phyloP scores from a whole-genome alignment of 2,329 filamentous ascomycete genomes.

The Fusarium pininemorale region DNA sequence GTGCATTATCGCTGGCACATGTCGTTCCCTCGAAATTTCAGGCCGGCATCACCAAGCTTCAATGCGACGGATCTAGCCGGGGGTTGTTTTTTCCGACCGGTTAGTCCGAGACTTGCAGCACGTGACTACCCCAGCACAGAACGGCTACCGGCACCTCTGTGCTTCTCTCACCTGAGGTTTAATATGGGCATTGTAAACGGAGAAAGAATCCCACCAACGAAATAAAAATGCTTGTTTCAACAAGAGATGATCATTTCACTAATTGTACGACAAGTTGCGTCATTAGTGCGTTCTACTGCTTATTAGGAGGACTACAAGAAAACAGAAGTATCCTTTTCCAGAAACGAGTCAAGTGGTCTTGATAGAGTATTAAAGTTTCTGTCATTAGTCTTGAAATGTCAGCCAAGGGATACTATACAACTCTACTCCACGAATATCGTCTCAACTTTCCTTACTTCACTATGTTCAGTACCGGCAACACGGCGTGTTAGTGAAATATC shows the following conservation, averaged over 20 bases:
- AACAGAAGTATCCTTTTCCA: background rate
- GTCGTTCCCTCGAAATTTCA: slow-evolving; percentile 37
- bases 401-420: background rate
- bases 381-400: background rate
- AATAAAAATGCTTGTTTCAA: slow-evolving; percentile 18
- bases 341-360: background rate
- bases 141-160: slow-evolving; percentile 21
- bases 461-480: background rate
- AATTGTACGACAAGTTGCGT: slow-evolving; percentile 2
- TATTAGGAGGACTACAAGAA: background rate
- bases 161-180: slow-evolving; percentile 12
- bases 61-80: slow-evolving; percentile 17
- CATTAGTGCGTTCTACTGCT: background rate
- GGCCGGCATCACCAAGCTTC: slow-evolving; percentile 27
- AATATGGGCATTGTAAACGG: slow-evolving; percentile 6
- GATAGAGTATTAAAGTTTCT: background rate
- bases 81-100: slow-evolving; percentile 28
- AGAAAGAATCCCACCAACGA: slow-evolving; percentile 33
- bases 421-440: background rate
- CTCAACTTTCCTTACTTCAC: background rate
- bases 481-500: slow-evolving; percentile 23
- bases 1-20: slow-evolving; percentile 64
- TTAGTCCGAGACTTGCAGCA: slow-evolving; percentile 19
- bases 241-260: background rate
- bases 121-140: slow-evolving; percentile 8